These are phyloP conservation scores for Asterella californica DNA, from an alignment of 225 moss, liverwort and hornwort genomes.

Conservation along the genomic window DNA sequence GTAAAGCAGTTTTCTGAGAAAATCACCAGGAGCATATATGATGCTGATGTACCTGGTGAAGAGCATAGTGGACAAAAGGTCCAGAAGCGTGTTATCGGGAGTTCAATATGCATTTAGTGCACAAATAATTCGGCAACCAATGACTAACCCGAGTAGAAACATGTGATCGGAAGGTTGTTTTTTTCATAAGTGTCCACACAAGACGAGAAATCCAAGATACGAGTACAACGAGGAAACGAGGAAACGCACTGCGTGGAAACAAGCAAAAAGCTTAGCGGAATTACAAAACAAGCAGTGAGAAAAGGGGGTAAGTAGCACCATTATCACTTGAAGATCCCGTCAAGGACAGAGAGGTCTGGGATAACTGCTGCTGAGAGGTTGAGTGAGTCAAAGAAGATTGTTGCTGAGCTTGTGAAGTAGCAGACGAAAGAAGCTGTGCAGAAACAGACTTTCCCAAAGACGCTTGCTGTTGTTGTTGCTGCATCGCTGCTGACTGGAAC, in stretches of 20 bases:
- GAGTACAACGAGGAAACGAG: background rate
- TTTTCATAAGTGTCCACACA: too few relatives aligned
- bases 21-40: too few relatives aligned
- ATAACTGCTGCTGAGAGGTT: slow-evolving; percentile 62
- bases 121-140: too few relatives aligned
- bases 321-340: slow-evolving; percentile 67
- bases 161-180: too few relatives aligned
- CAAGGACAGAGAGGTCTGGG: slow-evolving; percentile 53
- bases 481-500: slow-evolving; percentile 32
- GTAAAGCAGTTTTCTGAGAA: too few relatives aligned
- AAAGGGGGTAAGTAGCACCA: slow-evolving; percentile 40
- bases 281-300: background rate
- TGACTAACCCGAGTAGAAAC: too few relatives aligned
- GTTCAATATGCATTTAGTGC: too few relatives aligned
- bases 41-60: background rate
- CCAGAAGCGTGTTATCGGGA: too few relatives aligned
- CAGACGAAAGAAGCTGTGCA: slow-evolving; percentile 28
- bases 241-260: background rate
- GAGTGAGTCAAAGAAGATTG: slow-evolving; percentile 55
- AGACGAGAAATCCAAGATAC: too few relatives aligned
- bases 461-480: slow-evolving; percentile 40
- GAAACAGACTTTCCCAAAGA: slow-evolving; percentile 25
- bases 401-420: slow-evolving; percentile 51
- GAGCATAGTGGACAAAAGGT: background rate
- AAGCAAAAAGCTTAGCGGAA: background rate